Evolutionary conservation across 176 grass and related monocot species (phyloP).

Genomic region (Tillandsia leiboldiana): DNA sequence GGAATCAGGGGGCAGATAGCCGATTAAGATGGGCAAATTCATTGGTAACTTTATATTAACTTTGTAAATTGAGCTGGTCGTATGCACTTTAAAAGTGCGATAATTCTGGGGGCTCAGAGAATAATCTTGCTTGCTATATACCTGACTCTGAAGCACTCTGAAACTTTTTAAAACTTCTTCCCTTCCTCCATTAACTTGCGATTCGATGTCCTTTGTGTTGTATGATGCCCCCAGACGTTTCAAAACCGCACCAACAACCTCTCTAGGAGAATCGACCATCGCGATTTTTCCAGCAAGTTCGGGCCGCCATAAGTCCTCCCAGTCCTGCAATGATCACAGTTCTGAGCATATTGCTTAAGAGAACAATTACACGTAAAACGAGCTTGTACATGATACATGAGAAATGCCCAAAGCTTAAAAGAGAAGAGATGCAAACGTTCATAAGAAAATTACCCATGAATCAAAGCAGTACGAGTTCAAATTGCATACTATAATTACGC

Average conservation of each 20-base stretch:
- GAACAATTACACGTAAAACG: background rate
- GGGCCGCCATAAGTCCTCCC: slow-evolving; percentile 86
- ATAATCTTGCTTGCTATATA: slow-evolving; percentile 15
- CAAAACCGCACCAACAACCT: slow-evolving; percentile 81
- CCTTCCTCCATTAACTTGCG: slow-evolving; percentile 60
- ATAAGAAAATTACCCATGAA: too few relatives aligned
- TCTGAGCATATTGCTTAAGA: background rate
- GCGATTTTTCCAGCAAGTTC: slow-evolving; percentile 79
- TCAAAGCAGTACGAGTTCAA: background rate
- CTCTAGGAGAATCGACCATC: slow-evolving; percentile 88
- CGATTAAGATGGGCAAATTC: too few relatives aligned
- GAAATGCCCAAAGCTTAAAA: background rate
- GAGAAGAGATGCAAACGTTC: too few relatives aligned
- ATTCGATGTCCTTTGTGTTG: slow-evolving; percentile 62
- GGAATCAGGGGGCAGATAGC: too few relatives aligned
- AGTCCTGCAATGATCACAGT: slow-evolving; percentile 44
- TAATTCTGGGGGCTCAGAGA: too few relatives aligned
- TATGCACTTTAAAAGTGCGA: too few relatives aligned
- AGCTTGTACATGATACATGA: slow-evolving; percentile 9
- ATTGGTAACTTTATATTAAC: too few relatives aligned
- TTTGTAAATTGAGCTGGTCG: too few relatives aligned
- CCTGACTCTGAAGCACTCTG: slow-evolving; percentile 61
- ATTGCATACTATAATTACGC: background rate
- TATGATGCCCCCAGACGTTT: slow-evolving; percentile 81
- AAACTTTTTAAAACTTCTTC: slow-evolving; percentile 51